Base-by-base conservation (phyloP, 352 stramenopile genomes). In the Aphanomyces astaci region DNA sequence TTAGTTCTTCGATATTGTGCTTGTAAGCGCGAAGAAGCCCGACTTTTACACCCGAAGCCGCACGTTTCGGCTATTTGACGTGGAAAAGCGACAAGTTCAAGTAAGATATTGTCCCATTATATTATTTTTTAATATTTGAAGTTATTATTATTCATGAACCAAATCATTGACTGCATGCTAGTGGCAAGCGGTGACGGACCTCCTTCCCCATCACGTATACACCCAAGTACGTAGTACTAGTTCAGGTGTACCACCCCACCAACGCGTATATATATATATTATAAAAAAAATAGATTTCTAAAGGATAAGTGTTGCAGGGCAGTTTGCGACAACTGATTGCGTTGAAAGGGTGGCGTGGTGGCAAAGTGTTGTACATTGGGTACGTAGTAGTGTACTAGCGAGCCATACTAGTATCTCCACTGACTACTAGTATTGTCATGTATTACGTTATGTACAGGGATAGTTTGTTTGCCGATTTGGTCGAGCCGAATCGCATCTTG, bases 401-500 rank as follows among this genome's bases (percentile, higher is more conserved):
- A 17, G 9, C 55, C 4, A 36, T n/a, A n/a, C n/a, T n/a, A n/a
- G n/a, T n/a, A n/a, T n/a, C n/a, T n/a, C n/a, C n/a, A n/a, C n/a
- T n/a, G n/a, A n/a, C n/a, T n/a, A n/a, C n/a, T n/a, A n/a, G n/a
- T n/a, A n/a, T n/a, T n/a, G n/a, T n/a, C n/a, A n/a, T n/a, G n/a
- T n/a, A n/a, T n/a, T n/a, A n/a, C n/a, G n/a, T n/a, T n/a, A n/a
- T n/a, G n/a, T n/a, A 55, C 70, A 90, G 82, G 36, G 92, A 98
- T 63, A 97, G 89, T 46, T 73, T 98, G 17, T 98, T 98, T 72
- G 94, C 93, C 7, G 91, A 98, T 80, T 77, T 98, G 45, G 90
- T 97, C 9, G 92, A 97, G 71, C 91, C 93, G 3, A 96, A 94
- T 32, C 86, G 91, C 32, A 93, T 96, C 73, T 96, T 88, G 70